phyloP scores from a whole-genome alignment of 176 grass and related monocot species.

The Phyllostachys edulis region DNA sequence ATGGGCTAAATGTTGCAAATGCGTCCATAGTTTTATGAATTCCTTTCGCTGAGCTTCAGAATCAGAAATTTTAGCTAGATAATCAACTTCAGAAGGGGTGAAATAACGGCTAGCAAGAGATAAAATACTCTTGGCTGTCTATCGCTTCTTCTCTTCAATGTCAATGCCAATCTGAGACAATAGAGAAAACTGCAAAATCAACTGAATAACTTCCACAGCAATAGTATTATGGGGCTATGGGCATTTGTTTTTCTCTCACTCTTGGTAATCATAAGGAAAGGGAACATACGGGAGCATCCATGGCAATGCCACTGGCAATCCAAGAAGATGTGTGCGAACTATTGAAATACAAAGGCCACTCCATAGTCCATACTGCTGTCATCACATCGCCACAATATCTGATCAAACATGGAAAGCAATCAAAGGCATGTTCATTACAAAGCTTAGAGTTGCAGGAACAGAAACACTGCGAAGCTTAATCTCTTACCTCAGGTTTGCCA shows the following conservation, averaged over 20 bases:
- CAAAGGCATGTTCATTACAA: too few species aligned
- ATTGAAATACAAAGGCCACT: too few species aligned
- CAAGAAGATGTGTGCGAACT: too few species aligned
- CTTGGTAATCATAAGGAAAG: slow-evolving; percentile 4
- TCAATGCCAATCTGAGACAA: slow-evolving; percentile 83
- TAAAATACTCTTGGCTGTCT: slow-evolving; percentile 58
- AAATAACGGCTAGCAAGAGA: slow-evolving; percentile 88
- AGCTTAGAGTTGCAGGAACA: too few species aligned
- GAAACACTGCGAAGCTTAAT: too few species aligned
- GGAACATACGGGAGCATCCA: slow-evolving; percentile 59
- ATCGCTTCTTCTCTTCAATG: slow-evolving; percentile 84
- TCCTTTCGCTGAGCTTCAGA: slow-evolving; percentile 66
- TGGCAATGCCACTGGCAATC: slow-evolving; percentile 76
- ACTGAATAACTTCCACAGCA: slow-evolving; percentile 17
- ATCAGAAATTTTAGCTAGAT: slow-evolving; percentile 56
- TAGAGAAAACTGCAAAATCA: slow-evolving; percentile 9
- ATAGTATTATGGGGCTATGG: background rate
- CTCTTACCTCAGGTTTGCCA: too few species aligned
- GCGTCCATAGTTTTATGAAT: slow-evolving; percentile 86
- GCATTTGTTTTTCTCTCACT: background rate
- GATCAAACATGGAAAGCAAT: too few species aligned
- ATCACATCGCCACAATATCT: too few species aligned
- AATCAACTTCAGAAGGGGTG: slow-evolving; percentile 72
- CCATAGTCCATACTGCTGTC: too few species aligned
- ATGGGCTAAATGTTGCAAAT: background rate